Base-by-base conservation (phyloP, 768 basidiomycete species). In the Collybia sordida region DNA sequence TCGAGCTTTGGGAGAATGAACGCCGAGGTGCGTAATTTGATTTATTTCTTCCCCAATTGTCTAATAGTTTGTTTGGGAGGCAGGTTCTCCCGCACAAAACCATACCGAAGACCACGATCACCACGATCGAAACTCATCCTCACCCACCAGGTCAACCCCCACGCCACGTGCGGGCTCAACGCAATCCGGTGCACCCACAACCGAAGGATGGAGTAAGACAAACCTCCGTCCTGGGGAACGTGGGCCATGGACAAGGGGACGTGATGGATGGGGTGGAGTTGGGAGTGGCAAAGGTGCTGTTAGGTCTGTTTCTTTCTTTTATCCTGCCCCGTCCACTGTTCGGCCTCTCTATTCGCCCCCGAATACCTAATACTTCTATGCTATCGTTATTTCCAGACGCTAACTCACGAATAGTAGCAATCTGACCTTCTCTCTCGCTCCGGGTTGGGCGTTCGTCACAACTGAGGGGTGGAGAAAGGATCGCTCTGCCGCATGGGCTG, bases 1-100 rank as follows among this genome's bases (percentile, higher is more conserved):
- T 92, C 14, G 86, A 89, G 64, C 61, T 92, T 19, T 92, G 81
- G 73, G 90, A 93, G 72, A 93, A 91, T 65, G 88, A 92, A 62
- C 74, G 90, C 42, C 15, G 47, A 69, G 61, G 65, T 28, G 64
- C 66, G 25, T 50, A 53, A 25, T 45, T 35, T 11, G 11, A 27
- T 14, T 25, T 46, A 31, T 38, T 42, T n/a, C 52, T 2, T 22
- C 45, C 25, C 19, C 54, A 18, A 3, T 22, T 25, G n/a, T 27
- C 15, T 28, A 39, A 25, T 15, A 9, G 18, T 36, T 5, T 15
- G 47, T 19, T 34, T 27, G 34, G 4, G 21, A 15, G 15, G 2
- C 24, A 35, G 34, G 34, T 18, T 21, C 41, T 21, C 39, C 34
- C 3, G 22, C 38, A 15, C 17, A 15, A 18, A 37, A 15, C 22